Percentiles rank a stretch among this genome's conserved stretches.
These are phyloP conservation scores for Asclepias syriaca DNA, from an alignment of 257 asterid genomes.

Conservation along the genomic window DNA sequence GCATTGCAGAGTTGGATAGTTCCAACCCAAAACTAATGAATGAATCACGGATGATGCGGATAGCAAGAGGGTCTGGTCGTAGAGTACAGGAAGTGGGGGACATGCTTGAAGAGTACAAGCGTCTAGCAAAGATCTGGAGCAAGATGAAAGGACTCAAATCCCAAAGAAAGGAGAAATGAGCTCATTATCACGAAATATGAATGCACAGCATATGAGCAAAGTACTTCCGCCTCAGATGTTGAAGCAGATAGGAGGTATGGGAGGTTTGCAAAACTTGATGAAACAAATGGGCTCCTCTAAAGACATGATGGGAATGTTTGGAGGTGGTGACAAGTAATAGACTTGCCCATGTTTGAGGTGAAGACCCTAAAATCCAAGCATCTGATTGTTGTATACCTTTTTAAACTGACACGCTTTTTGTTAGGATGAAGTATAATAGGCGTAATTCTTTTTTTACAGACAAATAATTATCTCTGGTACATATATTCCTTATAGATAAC, in stretches of 20 bases:
- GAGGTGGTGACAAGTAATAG: conserved; percentile 61
- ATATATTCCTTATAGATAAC: not conserved
- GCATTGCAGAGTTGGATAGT: conserved; percentile 78
- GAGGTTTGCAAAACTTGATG: conserved; percentile 89
- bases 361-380: not conserved
- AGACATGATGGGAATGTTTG: conserved; percentile 97
- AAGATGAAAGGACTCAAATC: conserved; percentile 97
- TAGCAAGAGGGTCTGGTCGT: conserved; percentile 90
- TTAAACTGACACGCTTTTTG: not conserved
- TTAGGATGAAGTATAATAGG: not conserved
- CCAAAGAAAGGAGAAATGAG: conserved; percentile 98
- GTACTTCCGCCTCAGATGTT: conserved; percentile 92
- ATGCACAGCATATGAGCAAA: conserved; percentile 93
- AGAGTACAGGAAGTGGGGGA: conserved; percentile 77
- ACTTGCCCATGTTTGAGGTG: not conserved
- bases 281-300: conserved; percentile 81
- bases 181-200: conserved; percentile 69
- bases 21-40: conserved; percentile 79
- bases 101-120: conserved; percentile 90
- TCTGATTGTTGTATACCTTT: not conserved
- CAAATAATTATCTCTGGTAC: conserved; percentile 2
- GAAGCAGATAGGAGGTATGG: conserved; percentile 94
- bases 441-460: not conserved
- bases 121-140: conserved; percentile 87
- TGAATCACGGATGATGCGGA: conserved; percentile 74